Conservation (phyloP, 2,329 filamentous ascomycete species). For the Venturia pyrina region DNA sequence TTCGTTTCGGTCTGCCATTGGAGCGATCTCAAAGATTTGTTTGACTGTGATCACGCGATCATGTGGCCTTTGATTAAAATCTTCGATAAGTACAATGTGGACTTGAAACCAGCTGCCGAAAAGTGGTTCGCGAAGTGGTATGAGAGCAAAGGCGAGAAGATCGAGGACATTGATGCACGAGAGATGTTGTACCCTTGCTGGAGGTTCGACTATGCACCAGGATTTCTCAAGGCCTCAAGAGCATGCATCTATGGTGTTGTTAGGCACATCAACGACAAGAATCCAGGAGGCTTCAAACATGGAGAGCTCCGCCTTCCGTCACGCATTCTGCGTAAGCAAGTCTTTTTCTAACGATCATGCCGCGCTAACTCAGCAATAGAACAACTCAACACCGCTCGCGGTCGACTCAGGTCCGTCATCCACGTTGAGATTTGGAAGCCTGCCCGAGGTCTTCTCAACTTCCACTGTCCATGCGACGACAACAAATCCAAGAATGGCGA, state of each 20-base stretch:
- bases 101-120: no score
- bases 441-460: not conserved
- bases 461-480: not conserved
- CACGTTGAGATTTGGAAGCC: not conserved
- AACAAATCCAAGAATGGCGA: no score
- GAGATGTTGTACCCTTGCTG: not conserved
- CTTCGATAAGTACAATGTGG: no score
- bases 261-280: not conserved
- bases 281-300: no score
- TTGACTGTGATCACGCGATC: no score
- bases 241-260: not conserved
- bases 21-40: no score
- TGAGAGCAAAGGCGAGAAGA: not conserved
- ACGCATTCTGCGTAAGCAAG: no score
- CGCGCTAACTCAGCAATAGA: not conserved
- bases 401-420: not conserved
- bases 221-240: not conserved
- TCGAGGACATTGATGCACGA: not conserved
- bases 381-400: not conserved
- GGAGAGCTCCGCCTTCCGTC: no score
- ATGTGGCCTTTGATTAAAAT: no score
- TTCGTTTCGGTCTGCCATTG: no score
- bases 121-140: not conserved
- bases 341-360: no score
- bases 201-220: not conserved